phyloP scores from a whole-genome alignment of 371 early-diverging fungal genomes.

The Saksenaea vasiformis region DNA sequence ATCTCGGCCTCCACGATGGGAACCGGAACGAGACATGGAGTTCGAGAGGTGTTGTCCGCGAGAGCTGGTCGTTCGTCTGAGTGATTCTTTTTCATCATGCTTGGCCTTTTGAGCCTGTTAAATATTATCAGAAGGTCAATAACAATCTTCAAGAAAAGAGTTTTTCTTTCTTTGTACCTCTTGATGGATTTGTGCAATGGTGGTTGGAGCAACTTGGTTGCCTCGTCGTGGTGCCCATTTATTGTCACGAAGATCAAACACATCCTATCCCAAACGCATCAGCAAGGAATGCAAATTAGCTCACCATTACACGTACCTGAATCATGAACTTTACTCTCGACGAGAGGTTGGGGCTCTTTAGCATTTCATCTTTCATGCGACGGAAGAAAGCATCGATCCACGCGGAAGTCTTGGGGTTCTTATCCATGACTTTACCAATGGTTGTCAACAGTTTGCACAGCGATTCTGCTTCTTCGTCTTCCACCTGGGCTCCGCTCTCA shows the following conservation, averaged over 20 bases:
- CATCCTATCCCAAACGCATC: slow-evolving; percentile 53
- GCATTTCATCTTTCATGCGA: slow-evolving; percentile 65
- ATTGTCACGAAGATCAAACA: slow-evolving; percentile 85
- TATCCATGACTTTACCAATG: slow-evolving; percentile 76
- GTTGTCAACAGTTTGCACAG: slow-evolving; percentile 89
- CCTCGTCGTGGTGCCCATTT: slow-evolving; percentile 74
- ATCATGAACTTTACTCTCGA: slow-evolving; percentile 94
- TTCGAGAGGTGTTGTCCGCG: slow-evolving; percentile 57
- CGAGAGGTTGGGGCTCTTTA: slow-evolving; percentile 64
- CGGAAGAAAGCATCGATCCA: slow-evolving; percentile 82
- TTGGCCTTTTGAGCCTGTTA: slow-evolving; percentile 56
- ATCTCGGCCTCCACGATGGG: slow-evolving; percentile 49
- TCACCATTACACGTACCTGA: slow-evolving; percentile 31
- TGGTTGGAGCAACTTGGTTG: slow-evolving; percentile 76
- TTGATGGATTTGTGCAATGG: slow-evolving; percentile 88
- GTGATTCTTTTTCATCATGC: slow-evolving; percentile 64
- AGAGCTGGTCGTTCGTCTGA: slow-evolving; percentile 68
- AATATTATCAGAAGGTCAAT: too few relatives aligned
- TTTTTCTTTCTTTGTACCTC: slow-evolving; percentile 31
- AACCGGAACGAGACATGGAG: slow-evolving; percentile 55
- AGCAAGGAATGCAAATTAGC: background rate
- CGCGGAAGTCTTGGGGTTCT: slow-evolving; percentile 32
- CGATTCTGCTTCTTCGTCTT: slow-evolving; percentile 94
- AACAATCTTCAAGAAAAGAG: too few relatives aligned
- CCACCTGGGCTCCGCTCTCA: slow-evolving; percentile 69